A percentile compares a stretch with the other conserved stretches of the same genome.
Conservation (phyloP, 345 rosid species). For the Corymbia maculata region DNA sequence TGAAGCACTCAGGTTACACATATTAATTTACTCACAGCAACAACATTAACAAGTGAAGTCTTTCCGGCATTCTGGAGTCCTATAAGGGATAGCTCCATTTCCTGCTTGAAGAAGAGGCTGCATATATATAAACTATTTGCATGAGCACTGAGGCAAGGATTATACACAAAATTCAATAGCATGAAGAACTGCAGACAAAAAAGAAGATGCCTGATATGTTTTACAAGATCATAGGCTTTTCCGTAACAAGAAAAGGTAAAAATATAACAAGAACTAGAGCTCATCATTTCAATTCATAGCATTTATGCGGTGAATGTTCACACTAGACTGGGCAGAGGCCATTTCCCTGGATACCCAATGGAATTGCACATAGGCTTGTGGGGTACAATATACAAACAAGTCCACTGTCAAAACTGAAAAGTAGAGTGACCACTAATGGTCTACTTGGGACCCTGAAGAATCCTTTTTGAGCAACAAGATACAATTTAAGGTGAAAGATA, state of each 20-base stretch:
- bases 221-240: not conserved
- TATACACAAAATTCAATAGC: not conserved
- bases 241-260: not conserved
- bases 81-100: constrained; percentile 82
- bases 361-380: not conserved
- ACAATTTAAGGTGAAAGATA: not conserved
- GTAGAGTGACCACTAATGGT: not conserved
- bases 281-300: not conserved
- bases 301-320: not conserved
- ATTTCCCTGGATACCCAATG: not conserved
- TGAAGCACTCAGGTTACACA: not conserved
- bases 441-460: not conserved
- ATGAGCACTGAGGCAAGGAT: not conserved
- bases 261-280: not conserved
- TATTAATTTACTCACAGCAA: constrained; percentile 45
- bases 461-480: not conserved
- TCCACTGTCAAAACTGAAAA: not conserved
- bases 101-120: constrained; percentile 83
- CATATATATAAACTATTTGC: constrained; percentile 2
- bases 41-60: constrained; percentile 76
- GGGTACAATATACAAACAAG: not conserved
- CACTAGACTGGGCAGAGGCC: not conserved
- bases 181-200: not conserved
- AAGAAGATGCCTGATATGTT: not conserved
- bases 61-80: constrained; percentile 90